Evolutionary conservation across 2,329 filamentous ascomycete genomes (phyloP).

Genomic region (Stagonosporopsis chrysanthemi): DNA sequence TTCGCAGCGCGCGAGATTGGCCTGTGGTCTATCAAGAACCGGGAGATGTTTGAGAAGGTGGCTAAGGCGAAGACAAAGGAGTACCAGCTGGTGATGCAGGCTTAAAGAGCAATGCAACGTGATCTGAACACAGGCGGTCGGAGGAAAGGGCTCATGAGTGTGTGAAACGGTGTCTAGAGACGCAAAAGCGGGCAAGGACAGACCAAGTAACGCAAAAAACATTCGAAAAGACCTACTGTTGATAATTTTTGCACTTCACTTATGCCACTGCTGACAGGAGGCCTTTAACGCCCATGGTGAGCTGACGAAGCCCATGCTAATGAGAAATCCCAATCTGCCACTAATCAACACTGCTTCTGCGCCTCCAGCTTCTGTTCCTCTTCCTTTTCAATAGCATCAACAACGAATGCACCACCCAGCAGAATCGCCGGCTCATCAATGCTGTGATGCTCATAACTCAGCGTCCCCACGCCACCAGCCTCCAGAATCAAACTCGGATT

Average conservation of each 20-base stretch:
- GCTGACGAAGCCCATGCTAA: neutral
- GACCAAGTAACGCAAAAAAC: conserved; percentile 1
- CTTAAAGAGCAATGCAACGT: neutral
- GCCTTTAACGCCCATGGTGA: neutral
- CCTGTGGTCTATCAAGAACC: conserved; percentile 56
- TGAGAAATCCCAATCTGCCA: neutral
- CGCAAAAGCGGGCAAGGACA: conserved; percentile 1
- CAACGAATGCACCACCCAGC: conserved; percentile 60
- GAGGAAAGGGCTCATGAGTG: neutral
- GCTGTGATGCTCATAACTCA: conserved; percentile 61
- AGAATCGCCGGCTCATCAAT: conserved; percentile 61
- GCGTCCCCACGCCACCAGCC: conserved; percentile 60
- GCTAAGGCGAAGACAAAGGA: conserved; percentile 41
- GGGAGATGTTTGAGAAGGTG: conserved; percentile 47
- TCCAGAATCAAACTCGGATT: conserved; percentile 85
- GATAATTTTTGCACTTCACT: neutral
- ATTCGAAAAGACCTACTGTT: neutral
- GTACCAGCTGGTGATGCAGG: conserved; percentile 26
- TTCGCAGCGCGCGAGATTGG: conserved; percentile 59
- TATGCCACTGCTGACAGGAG: neutral
- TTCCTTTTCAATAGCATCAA: conserved; percentile 56
- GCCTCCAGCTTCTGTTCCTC: conserved; percentile 29
- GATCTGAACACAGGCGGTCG: neutral
- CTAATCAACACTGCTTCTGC: conserved; percentile 2
- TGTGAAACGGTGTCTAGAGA: neutral